Conservation (phyloP, 2,329 filamentous ascomycete species). For the Aspergillus fumigatus region DNA sequence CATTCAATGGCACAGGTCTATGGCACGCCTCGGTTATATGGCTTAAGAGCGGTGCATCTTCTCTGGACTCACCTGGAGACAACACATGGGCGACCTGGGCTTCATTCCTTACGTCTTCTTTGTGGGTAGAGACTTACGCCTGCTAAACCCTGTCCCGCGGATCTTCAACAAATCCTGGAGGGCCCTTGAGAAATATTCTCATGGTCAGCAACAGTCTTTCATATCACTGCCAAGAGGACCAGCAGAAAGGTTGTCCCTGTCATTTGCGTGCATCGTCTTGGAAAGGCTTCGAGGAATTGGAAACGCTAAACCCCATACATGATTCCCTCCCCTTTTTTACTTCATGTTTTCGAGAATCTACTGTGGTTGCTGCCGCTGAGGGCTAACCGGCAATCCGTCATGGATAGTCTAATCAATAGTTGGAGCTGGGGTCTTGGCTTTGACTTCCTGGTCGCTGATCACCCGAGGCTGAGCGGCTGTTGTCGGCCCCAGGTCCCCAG, state of each 20-base stretch:
- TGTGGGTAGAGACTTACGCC: not conserved
- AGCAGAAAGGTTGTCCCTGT: not conserved
- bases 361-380: not conserved
- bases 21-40: not conserved
- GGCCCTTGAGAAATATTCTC: not conserved
- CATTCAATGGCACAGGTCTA: not conserved
- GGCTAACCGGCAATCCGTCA: not conserved
- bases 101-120: not conserved
- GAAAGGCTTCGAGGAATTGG: not conserved
- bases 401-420: slow-evolving; percentile 7
- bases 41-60: not conserved
- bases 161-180: not conserved
- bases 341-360: slow-evolving; percentile 3
- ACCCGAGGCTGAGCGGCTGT: slow-evolving; percentile 28
- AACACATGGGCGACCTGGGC: not conserved
- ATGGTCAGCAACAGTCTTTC: not conserved
- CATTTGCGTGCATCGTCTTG: not conserved
- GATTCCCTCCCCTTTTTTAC: not conserved
- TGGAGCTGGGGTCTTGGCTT: slow-evolving; percentile 19
- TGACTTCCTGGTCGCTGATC: slow-evolving; percentile 28
- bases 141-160: not conserved
- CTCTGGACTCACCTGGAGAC: not conserved
- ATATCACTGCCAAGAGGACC: not conserved
- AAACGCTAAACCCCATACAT: not conserved
- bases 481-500: slow-evolving; percentile 16